Conservation (phyloP, 176 grass and related monocot genomes). For the Saccharum officinarum region DNA sequence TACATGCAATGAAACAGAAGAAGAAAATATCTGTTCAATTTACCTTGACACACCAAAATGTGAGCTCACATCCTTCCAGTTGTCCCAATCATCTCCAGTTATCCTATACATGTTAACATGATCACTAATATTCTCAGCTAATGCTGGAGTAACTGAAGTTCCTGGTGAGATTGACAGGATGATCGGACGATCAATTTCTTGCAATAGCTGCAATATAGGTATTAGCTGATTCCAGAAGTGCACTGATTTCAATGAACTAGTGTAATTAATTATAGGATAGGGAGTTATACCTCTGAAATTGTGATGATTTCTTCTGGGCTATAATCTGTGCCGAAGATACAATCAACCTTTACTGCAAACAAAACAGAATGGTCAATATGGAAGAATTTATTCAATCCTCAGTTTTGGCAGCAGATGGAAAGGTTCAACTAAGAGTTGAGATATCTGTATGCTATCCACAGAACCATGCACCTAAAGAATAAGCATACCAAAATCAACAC, state of each 20-base stretch:
- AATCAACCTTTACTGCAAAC: conserved; percentile 86
- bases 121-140: conserved; percentile 63
- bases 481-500: conserved; percentile 85
- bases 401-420: not conserved
- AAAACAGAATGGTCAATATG: conserved; percentile 19
- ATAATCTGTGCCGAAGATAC: conserved; percentile 84
- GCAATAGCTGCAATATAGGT: conserved; percentile 55
- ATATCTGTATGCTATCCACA: not conserved
- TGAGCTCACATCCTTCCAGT: conserved; percentile 71
- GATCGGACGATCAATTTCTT: conserved; percentile 72
- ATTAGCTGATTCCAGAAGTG: conserved; percentile 20
- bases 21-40: conserved; percentile 11
- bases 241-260: conserved; percentile 10
- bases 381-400: not conserved
- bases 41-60: conserved; percentile 83
- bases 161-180: conserved; percentile 85
- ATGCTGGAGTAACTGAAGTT: conserved; percentile 53
- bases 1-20: conserved; percentile 1
- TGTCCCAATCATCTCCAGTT: conserved; percentile 95
- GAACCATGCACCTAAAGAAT: not conserved
- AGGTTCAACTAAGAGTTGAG: not conserved
- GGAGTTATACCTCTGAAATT: conserved; percentile 62
- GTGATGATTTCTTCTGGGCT: conserved; percentile 75
- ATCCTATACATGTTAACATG: conserved; percentile 89
- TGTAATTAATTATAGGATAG: not conserved